These are phyloP conservation scores for Lasiosphaeriaceae sp. DNA, from an alignment of 495 filamentous ascomycete genomes.

Conservation along the genomic window DNA sequence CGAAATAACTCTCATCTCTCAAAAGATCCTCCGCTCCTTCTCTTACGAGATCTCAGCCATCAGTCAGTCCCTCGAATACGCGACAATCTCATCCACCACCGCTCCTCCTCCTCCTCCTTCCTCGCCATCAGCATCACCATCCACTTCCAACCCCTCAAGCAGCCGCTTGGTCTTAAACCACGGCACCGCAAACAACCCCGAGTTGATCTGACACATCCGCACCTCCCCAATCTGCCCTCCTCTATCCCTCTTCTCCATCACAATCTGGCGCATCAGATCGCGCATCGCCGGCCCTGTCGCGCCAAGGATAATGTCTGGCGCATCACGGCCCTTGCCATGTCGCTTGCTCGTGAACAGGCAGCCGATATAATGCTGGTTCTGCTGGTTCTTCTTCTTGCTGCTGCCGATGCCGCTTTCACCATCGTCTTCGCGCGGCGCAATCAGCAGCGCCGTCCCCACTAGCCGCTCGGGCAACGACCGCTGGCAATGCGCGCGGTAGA, in stretches of 20 bases:
- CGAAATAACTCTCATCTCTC: too few species aligned
- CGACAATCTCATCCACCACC: not conserved
- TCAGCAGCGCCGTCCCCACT: slow-evolving; percentile 21
- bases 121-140: not conserved
- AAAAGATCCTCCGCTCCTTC: too few species aligned
- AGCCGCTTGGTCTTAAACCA: slow-evolving; percentile 19
- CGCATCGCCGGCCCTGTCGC: slow-evolving; percentile 18
- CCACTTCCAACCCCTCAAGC: slow-evolving; percentile 13
- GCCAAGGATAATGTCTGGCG: slow-evolving; percentile 12
- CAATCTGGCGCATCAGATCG: slow-evolving; percentile 21
- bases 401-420: not conserved
- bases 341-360: slow-evolving; percentile 26
- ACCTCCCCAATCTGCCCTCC: slow-evolving; percentile 11
- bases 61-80: not conserved
- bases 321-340: slow-evolving; percentile 12
- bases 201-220: slow-evolving; percentile 27
- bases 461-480: slow-evolving; percentile 8
- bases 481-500: slow-evolving; percentile 20
- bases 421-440: slow-evolving; percentile 6
- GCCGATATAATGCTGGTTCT: slow-evolving; percentile 22
- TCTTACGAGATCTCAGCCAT: too few species aligned
- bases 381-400: not conserved
- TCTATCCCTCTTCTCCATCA: slow-evolving; percentile 1
- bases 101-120: slow-evolving; percentile 6
- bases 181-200: slow-evolving; percentile 24